Base-by-base conservation (phyloP, 2,329 filamentous ascomycete genomes). In the Chaetomiaceae sp. region DNA sequence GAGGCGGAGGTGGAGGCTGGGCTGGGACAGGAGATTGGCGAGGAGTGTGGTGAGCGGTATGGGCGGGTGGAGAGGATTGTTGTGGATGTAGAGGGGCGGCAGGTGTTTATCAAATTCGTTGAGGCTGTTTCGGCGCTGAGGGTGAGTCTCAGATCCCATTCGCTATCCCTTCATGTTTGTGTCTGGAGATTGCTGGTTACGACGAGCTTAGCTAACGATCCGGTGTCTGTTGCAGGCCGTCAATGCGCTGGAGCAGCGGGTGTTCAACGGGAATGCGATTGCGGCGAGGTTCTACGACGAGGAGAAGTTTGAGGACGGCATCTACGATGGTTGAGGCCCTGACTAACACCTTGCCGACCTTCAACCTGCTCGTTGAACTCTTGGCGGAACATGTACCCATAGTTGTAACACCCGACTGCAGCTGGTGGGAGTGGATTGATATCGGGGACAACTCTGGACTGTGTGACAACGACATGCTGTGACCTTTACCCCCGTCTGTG, bases 51-150 rank as follows among this genome's bases (percentile, higher is more conserved):
- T 40, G 81, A 88, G 54, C 89, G 90, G 81, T 95, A 95, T 62
- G 89, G 90, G 14, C 78, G 81, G 36, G 85, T 95, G 5, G 86
- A 94, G 65, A 75, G 88, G 55, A 73, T 95, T 15, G 84, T 83
- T 59, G 83, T 96, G 48, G 80, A 87, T 59, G 72, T 80, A 36
- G 69, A 75, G 54, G 72, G 72, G 39, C 67, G 72, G 11, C 79
- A 81, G 43, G 93, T 98, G 4, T 97, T 95, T 65, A 88, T 98
- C 64, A 88, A 94, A 64, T 98, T 97, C 62, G 91, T 87, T 2
- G 86, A 85, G 55, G 79, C 84, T 58, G 72, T 97, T 44, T 93
- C 86, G 37, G 93, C 89, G 12, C 68, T 97, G 48, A 78, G 89
- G 57, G 87, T 90, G 73, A 70, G 83, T 76, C 35, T 34, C n/a